phyloP scores from a whole-genome alignment of 495 filamentous ascomycete species.

The Hypoxylon crocopeplum region DNA sequence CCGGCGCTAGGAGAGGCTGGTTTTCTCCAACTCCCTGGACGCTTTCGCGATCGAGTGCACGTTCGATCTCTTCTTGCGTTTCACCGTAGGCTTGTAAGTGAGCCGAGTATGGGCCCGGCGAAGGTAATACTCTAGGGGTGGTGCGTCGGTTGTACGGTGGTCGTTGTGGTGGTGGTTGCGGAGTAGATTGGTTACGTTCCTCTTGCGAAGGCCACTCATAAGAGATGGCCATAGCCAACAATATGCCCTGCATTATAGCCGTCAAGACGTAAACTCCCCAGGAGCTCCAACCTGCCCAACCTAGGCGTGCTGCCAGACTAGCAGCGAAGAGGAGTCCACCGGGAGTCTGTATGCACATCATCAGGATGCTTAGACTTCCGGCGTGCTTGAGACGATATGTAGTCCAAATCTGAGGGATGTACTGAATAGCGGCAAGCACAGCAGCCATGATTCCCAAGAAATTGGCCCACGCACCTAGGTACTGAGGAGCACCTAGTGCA shows the following conservation, averaged over 20 bases:
- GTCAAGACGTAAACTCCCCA: slow-evolving; percentile 91
- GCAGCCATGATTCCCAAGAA: slow-evolving; percentile 79
- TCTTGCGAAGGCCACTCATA: slow-evolving; percentile 63
- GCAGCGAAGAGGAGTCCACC: slow-evolving; percentile 87
- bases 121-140: slow-evolving; percentile 35
- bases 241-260: slow-evolving; percentile 81
- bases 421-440: slow-evolving; percentile 84
- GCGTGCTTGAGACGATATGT: slow-evolving; percentile 85
- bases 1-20: slow-evolving; percentile 49
- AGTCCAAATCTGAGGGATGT: slow-evolving; percentile 92
- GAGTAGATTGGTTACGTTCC: slow-evolving; percentile 27
- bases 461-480: slow-evolving; percentile 79
- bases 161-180: slow-evolving; percentile 33
- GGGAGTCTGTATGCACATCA: slow-evolving; percentile 98
- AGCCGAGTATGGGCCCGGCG: slow-evolving; percentile 47
- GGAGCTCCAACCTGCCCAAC: slow-evolving; percentile 87
- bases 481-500: slow-evolving; percentile 59
- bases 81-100: slow-evolving; percentile 49
- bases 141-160: slow-evolving; percentile 39
- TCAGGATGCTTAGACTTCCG: slow-evolving; percentile 89
- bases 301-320: slow-evolving; percentile 82
- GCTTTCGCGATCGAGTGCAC: slow-evolving; percentile 49
- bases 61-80: slow-evolving; percentile 49
- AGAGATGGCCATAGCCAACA: slow-evolving; percentile 79
- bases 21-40: slow-evolving; percentile 50